Conservation (phyloP, 441 rosid species). For the Gossypium gossypioides region DNA sequence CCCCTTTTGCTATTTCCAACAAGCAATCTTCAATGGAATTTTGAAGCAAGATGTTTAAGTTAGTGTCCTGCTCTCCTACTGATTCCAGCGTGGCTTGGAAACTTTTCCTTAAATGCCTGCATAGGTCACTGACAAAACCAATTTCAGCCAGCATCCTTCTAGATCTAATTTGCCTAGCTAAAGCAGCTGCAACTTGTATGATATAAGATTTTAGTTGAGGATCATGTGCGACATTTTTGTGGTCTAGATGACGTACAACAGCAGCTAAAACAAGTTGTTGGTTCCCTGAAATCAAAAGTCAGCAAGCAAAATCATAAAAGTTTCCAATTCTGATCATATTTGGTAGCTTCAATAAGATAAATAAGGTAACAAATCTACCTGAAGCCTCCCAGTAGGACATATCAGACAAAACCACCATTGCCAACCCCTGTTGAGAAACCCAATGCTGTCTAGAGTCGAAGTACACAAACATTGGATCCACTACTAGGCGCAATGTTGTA, state of each 20-base stretch:
- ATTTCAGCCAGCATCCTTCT: constrained; percentile 55
- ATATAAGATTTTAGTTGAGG: constrained; percentile 62
- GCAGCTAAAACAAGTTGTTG: constrained; percentile 70
- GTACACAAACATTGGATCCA: constrained; percentile 77
- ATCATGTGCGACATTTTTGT: constrained; percentile 74
- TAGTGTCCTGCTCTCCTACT: constrained; percentile 53
- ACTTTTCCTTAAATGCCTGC: constrained; percentile 91
- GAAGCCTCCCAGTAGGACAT: constrained; percentile 65
- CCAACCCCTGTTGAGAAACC: constrained; percentile 68
- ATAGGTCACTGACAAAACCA: constrained; percentile 75
- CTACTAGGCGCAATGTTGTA: constrained; percentile 61
- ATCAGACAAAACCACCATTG: constrained; percentile 73
- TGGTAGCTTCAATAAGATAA: not conserved
- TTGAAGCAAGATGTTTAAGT: constrained; percentile 51
- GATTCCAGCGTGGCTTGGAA: constrained; percentile 69
- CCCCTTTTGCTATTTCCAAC: constrained; percentile 84
- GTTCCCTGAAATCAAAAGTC: constrained; percentile 47
- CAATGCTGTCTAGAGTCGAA: constrained; percentile 76
- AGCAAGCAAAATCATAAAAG: constrained; percentile 1
- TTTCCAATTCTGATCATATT: not conserved
- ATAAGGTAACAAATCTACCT: constrained; percentile 33
- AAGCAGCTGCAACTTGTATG: constrained; percentile 63
- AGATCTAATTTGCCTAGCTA: constrained; percentile 72
- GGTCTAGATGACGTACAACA: constrained; percentile 81
- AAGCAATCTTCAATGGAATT: constrained; percentile 88